Evolutionary conservation across 2,329 filamentous ascomycete species (phyloP), one percentile per base, ranked within the genome.

Genomic region (Paecilomyces sp.): DNA sequence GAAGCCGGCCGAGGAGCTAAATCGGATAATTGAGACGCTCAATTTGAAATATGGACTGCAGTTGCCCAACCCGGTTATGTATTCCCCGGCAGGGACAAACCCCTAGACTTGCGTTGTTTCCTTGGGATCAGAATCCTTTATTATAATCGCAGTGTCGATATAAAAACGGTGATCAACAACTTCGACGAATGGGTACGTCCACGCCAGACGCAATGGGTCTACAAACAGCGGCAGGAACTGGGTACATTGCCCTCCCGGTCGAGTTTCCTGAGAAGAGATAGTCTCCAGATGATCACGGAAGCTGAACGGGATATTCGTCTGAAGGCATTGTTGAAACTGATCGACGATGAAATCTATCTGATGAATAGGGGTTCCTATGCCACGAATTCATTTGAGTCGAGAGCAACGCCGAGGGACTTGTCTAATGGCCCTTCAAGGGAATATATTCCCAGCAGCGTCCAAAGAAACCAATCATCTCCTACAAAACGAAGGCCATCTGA

Each of bases 11-110:
- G 53, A 62, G 33, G 64, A 66, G 34, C 63, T 73, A 50, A 57
- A 65, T 18, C 56, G 65, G 8, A 60, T 72, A 9, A 69, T 77
- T 54, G 62, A 72, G 30, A 31, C 57, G 3, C 64, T 78, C 47
- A 78, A 77, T 62, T 57, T 66, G 2, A 60, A 65, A 33, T 78
- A 70, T 62, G 66, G 65, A 2, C 64, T 77, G 1, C 66, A 73
- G 13, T 71, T 77, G 6, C 71, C 70, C 2, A 68, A 68, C 51
- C 66, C 64, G 1, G 57, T 47, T 1, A 51, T 63, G 12, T 63
- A 58, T 34, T 69, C 68, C 0, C 70, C 69, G 0, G 61, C 62
- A 0, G 55, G 2, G 57, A 66, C 3, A 62, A 57, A 4, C 61
- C 68, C 0, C 57, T 67, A 5, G 63, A 62, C 3, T 67, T 65